Base-by-base conservation (phyloP, 768 basidiomycete species). In the Hygrophorus pudorinus region DNA sequence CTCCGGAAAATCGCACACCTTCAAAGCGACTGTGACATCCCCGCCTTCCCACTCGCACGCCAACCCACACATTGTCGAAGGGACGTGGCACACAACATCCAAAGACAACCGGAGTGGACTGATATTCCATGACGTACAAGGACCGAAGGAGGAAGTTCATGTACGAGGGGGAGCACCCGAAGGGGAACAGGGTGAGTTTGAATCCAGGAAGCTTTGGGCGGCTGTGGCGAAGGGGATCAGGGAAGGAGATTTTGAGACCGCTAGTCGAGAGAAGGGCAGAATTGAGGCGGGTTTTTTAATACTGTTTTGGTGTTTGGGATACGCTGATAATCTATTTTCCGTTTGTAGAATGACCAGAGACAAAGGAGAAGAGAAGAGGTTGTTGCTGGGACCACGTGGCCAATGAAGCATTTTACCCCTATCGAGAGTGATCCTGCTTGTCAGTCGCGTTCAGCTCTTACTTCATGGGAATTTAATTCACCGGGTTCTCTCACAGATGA, bases 221-320 rank as follows among this genome's bases (percentile, higher is more conserved):
- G 69, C 74, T 38, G 94, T 97, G 17, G 82, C 92, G 16, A 85
- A 85, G 59, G 94, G 94, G 11, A 98, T 98, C 48, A 66, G 84
- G 44, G 84, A 82, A 46, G 86, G 88, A 11, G 89, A 97, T 56
- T 98, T 91, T 58, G 94, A 99, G 41, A 64, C 70, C n/a, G 94
- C 94, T 3, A 83, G 83, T 48, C 68, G 63, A 52, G 94, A 92
- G 59, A 97, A 99, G 78, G 74, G 71, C 38, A 74, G 79, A 62
- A 91, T 98, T 38, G 94, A 98, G 84, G 90, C 85, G 47, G 16
- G 64, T 61, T 29, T 17, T 18, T 32, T 41, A n/a, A 48, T 35
- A 29, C 10, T 17, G 13, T 16, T 27, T 33, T 45, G 10, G 35
- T 12, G 24, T 38, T 29, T 46, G 10, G 34, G 20, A 14, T 38